Conservation (phyloP, 805 yeast species). For the Candida arabinofermentans region DNA sequence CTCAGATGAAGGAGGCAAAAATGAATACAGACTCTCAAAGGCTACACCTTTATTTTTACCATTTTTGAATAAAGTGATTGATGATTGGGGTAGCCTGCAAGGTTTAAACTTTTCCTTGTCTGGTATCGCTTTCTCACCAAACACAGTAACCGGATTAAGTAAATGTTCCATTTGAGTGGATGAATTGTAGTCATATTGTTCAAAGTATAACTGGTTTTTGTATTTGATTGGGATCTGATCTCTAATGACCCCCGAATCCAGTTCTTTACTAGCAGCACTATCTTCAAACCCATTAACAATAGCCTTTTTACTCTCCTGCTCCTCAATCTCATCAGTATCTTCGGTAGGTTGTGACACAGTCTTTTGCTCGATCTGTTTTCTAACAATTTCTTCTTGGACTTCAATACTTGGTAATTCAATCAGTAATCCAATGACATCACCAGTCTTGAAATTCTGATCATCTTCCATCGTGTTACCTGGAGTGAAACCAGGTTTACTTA, state of each 20-base stretch:
- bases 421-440: conserved; percentile 81
- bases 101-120: conserved; percentile 44
- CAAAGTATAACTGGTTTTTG: conserved; percentile 73
- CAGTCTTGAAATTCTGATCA: conserved; percentile 56
- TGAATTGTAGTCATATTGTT: conserved; percentile 74
- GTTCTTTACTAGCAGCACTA: too few relatives aligned
- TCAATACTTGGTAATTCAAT: conserved; percentile 59
- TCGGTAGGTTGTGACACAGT: conserved; percentile 19
- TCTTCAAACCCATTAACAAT: too few relatives aligned
- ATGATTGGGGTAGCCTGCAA: conserved; percentile 53
- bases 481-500: conserved; percentile 70
- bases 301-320: background rate
- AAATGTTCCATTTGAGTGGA: conserved; percentile 71
- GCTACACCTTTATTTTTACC: conserved; percentile 66
- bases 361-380: conserved; percentile 32
- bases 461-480: too few relatives aligned
- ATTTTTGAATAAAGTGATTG: conserved; percentile 68
- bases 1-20: conserved; percentile 74
- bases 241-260: conserved; percentile 48
- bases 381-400: conserved; percentile 40
- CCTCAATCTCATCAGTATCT: background rate
- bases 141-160: conserved; percentile 65
- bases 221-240: conserved; percentile 88
- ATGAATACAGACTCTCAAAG: conserved; percentile 65
- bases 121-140: conserved; percentile 62